Base-by-base conservation (phyloP, 345 rosid genomes). In the Ceriops zippeliana region DNA sequence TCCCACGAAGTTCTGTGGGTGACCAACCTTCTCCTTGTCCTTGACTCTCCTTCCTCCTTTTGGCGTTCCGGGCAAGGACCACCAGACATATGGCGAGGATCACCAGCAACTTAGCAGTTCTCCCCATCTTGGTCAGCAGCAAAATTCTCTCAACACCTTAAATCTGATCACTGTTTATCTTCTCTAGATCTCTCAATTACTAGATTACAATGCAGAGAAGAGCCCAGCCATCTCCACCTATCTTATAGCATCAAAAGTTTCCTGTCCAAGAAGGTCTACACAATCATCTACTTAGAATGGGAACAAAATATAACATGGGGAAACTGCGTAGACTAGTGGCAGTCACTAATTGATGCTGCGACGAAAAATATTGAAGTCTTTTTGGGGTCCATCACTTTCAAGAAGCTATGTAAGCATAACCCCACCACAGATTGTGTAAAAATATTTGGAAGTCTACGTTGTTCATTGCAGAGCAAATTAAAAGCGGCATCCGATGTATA, bases 1-100 rank as follows among this genome's bases (percentile, higher is more conserved):
- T 31, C 80, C 80, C 1, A 66, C 22, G 67, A 62, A 80, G 75
- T 80, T 80, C 52, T 73, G 71, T 1, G 80, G 79, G 2, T 72
- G 63, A 5, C 53, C 65, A 37, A 38, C 74, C 64, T 72, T 56
- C 9, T 76, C 78, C 31, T 75, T 22, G 32, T 49, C 71, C 57
- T 62, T 32, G 13, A 80, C 65, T 19, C 11, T 63, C 69, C 80
- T 73, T 61, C 67, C 76, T 46, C 73, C 80, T 72, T 72, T 67
- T 69, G 22, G 49, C 74, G 4, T 37, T 58, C 17, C 38, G 27
- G 24, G 66, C 61, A 47, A 68, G 59, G 6, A 59, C 61, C 72
- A 46, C 10, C 9, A 70, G 38, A 31, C 66, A 15, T 6, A 79
- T 26, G 69, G 66, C 15, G 6, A 63, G 62, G 16, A 35, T 69